Conservation (phyloP, 108 stramenopile species). For the Fragilaria crotonensis region DNA sequence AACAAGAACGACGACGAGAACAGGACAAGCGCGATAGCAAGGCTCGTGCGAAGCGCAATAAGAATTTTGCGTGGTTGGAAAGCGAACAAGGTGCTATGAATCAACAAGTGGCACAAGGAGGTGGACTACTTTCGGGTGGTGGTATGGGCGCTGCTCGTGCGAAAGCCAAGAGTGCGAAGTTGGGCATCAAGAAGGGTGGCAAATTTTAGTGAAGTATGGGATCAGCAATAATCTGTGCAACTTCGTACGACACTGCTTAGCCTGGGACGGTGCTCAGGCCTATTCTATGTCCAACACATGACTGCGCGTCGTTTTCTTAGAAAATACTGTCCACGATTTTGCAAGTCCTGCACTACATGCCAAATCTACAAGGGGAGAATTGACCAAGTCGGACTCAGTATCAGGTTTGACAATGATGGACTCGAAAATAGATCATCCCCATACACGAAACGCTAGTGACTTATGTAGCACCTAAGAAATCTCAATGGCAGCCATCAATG, state of each 20-base stretch:
- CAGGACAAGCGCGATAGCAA: constrained; percentile 44
- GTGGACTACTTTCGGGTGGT: constrained; percentile 76
- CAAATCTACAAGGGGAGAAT: too few relatives aligned
- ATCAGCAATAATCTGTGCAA: too few relatives aligned
- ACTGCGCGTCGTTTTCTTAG: not conserved
- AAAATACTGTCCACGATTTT: too few relatives aligned
- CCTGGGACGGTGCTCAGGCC: too few relatives aligned
- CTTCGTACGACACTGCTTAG: too few relatives aligned
- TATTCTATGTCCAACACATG: too few relatives aligned
- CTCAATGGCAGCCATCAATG: constrained; percentile 1
- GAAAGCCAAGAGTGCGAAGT: constrained; percentile 66
- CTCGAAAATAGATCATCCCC: not conserved
- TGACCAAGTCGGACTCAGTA: too few relatives aligned
- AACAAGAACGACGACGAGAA: constrained; percentile 70
- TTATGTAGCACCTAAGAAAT: not conserved
- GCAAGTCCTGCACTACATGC: too few relatives aligned
- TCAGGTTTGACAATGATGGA: too few relatives aligned
- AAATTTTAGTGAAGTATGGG: too few relatives aligned
- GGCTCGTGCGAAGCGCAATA: constrained; percentile 67
- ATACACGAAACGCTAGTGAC: not conserved
- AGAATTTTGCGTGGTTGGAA: constrained; percentile 90
- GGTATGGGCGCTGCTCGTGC: constrained; percentile 71
- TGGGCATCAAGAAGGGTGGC: constrained; percentile 88
- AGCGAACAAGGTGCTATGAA: constrained; percentile 88
- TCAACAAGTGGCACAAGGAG: constrained; percentile 79